phyloP scores from a whole-genome alignment of 176 grass and related monocot genomes.

The Ananas comosus region DNA sequence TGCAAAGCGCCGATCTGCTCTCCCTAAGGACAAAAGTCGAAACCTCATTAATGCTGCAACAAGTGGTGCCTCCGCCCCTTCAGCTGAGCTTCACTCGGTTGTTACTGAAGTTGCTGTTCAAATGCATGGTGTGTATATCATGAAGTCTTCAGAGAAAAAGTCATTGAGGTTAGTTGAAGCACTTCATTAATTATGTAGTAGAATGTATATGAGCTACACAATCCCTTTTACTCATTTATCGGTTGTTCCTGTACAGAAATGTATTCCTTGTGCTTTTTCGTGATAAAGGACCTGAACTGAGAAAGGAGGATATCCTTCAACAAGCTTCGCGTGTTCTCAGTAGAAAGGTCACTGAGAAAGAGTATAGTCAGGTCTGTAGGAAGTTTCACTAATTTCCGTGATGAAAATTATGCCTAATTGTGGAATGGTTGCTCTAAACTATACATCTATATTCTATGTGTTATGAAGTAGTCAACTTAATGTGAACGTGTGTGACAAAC shows the following conservation, averaged over 20 bases:
- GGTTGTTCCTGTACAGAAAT: constrained; percentile 25
- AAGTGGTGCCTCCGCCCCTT: constrained; percentile 33
- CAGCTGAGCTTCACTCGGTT: constrained; percentile 19
- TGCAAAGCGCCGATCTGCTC: constrained; percentile 39
- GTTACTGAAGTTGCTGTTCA: constrained; percentile 24
- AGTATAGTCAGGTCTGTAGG: constrained; percentile 51
- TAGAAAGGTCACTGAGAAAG: constrained; percentile 35
- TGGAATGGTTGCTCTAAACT: no score
- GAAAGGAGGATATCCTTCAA: constrained; percentile 45
- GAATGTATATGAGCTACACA: constrained; percentile 12
- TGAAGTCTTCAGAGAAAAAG: constrained; percentile 3
- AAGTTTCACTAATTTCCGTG: not conserved
- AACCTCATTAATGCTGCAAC: constrained; percentile 40
- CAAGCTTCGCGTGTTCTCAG: not conserved
- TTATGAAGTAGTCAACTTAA: no score
- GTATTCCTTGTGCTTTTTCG: constrained; percentile 38
- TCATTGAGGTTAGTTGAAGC: constrained; percentile 25
- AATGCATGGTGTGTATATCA: constrained; percentile 47
- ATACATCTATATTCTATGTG: no score
- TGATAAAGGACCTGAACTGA: constrained; percentile 22
- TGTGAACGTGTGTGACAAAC: no score
- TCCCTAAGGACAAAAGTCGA: constrained; percentile 45
- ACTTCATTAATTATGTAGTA: not conserved
- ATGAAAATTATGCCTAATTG: not conserved
- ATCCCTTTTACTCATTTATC: constrained; percentile 5